These are phyloP conservation scores for Colletotrichum neosansevieriae DNA, from an alignment of 2,329 filamentous ascomycete genomes.

Conservation along the genomic window DNA sequence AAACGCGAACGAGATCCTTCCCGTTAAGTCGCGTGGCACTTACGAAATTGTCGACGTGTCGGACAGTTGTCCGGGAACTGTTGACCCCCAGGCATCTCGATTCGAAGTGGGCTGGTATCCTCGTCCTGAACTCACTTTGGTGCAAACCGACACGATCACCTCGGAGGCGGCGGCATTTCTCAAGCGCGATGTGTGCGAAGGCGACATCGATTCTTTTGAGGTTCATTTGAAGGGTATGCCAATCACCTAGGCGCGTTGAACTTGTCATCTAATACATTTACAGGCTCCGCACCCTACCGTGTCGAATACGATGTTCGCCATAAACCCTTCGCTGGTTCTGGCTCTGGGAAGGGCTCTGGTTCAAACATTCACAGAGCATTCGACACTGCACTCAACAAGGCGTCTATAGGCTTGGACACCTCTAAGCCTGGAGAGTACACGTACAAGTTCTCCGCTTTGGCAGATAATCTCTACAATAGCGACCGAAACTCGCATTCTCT, in stretches of 20 bases:
- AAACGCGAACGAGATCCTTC: slow-evolving; percentile 75
- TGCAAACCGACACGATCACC: slow-evolving; percentile 72
- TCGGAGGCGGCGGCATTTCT: slow-evolving; percentile 65
- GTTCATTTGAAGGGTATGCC: slow-evolving; percentile 79
- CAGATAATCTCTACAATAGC: slow-evolving; percentile 87
- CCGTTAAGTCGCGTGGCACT: slow-evolving; percentile 74
- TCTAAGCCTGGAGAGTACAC: slow-evolving; percentile 83
- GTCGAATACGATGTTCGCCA: slow-evolving; percentile 31
- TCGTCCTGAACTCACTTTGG: slow-evolving; percentile 77
- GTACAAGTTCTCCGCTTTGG: slow-evolving; percentile 86
- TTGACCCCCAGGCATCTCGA: slow-evolving; percentile 78
- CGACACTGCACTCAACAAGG: slow-evolving; percentile 80
- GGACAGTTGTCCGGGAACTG: slow-evolving; percentile 84
- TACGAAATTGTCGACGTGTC: slow-evolving; percentile 84
- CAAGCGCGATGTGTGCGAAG: slow-evolving; percentile 91
- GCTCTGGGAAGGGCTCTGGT: slow-evolving; percentile 11
- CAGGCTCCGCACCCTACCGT: slow-evolving; percentile 80
- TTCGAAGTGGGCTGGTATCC: slow-evolving; percentile 91
- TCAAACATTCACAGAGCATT: slow-evolving; percentile 68
- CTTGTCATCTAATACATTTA: slow-evolving; percentile 47
- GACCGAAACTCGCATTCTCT: slow-evolving; percentile 76
- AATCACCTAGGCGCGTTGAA: not conserved
- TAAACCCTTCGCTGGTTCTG: slow-evolving; percentile 49
- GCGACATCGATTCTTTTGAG: slow-evolving; percentile 91
- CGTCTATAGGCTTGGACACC: slow-evolving; percentile 88